These are phyloP conservation scores for Phoma herbarum DNA, from an alignment of 2,329 filamentous ascomycete genomes.

Conservation along the genomic window DNA sequence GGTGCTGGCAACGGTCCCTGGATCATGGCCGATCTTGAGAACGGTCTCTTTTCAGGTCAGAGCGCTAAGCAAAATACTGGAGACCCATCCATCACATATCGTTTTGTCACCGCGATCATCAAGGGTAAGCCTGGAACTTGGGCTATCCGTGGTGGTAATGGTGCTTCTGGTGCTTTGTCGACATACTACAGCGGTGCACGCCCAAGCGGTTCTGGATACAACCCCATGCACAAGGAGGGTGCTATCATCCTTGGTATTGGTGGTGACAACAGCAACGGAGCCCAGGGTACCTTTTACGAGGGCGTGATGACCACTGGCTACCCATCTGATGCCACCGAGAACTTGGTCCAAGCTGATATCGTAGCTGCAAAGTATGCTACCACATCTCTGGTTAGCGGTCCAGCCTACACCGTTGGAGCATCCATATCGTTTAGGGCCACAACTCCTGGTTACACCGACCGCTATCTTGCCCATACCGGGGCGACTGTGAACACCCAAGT, in stretches of 20 bases:
- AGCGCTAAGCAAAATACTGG: conserved; percentile 58
- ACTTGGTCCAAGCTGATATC: conserved; percentile 67
- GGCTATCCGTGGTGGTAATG: conserved; percentile 68
- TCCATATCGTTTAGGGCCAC: conserved; percentile 65
- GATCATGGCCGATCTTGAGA: conserved; percentile 75
- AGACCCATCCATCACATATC: conserved; percentile 62
- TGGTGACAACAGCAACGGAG: conserved; percentile 69
- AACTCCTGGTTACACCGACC: conserved; percentile 62
- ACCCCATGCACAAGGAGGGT: conserved; percentile 70
- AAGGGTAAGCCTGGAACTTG: conserved; percentile 67
- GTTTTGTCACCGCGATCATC: conserved; percentile 66
- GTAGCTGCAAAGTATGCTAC: conserved; percentile 66
- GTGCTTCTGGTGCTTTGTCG: conserved; percentile 62
- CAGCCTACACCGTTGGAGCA: conserved; percentile 58
- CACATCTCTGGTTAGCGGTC: conserved; percentile 59
- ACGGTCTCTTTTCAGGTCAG: conserved; percentile 69
- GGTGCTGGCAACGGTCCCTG: conserved; percentile 69
- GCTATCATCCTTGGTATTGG: conserved; percentile 75
- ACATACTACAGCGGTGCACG: conserved; percentile 68
- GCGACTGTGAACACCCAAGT: conserved; percentile 64
- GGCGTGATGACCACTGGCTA: conserved; percentile 71
- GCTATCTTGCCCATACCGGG: conserved; percentile 65
- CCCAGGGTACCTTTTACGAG: conserved; percentile 71
- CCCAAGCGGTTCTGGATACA: conserved; percentile 63
- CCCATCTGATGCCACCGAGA: conserved; percentile 67